Evolutionary conservation across 2,329 filamentous ascomycete species (phyloP), one percentile per base, ranked within the genome.

Genomic region (Verticillium isaacii): DNA sequence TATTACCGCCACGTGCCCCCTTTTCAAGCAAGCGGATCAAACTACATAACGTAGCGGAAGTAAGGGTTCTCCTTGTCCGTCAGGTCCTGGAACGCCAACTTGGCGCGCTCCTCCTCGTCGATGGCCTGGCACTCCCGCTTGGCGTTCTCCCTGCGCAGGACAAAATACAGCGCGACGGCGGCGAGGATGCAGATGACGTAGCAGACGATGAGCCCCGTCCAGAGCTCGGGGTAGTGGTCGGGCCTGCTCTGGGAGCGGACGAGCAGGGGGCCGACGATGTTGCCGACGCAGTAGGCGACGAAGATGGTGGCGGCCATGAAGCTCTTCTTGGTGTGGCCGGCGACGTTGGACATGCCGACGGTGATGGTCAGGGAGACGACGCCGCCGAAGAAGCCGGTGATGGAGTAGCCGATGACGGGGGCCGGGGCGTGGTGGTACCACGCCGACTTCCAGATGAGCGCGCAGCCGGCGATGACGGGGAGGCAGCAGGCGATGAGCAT

Each of bases 281-380:
- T 92, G 1, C 89, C 82, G 2, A 92, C 86, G 61, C 88, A 90
- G 69, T 92, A 92, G 0, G 88, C 89, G 0, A 91, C 88, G 65
- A 92, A 93, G 1, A 91, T 88, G 0, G 87, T 86, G 0, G 87
- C 86, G 0, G 89, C 88, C 81, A 90, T 91, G 68, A 89, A 87
- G 65, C 86, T 89, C 78, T 92, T 92, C 77, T 93, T 93, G 0
- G 89, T 92, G 29, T 89, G 84, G 0, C 90, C 90, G 0, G 89
- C 89, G 0, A 92, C 88, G 66, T 93, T 93, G 12, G 85, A 84
- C 79, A 82, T 82, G 37, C 80, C 80, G 6, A 84, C 64, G 0
- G 79, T 80, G 65, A 85, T 81, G 59, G 79, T 77, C 52, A 84
- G 76, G 54, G 85, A 88, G 0, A 90, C 89, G 0, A 90, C 88